phyloP scores from a whole-genome alignment of 805 yeast species.

The Lipomyces orientalis region DNA sequence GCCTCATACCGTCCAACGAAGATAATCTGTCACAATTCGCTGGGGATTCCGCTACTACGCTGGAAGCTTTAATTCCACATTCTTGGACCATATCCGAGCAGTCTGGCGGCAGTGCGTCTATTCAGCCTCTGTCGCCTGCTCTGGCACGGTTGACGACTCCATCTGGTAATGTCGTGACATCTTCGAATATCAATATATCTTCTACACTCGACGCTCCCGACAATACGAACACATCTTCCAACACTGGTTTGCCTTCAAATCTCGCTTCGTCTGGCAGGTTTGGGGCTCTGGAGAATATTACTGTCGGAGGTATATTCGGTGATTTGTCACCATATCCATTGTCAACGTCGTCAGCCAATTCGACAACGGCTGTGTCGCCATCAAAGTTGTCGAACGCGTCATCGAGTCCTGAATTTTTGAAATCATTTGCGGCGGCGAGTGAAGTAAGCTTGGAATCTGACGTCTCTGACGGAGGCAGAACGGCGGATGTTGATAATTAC shows the following conservation, averaged over 20 bases:
- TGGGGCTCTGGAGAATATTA: neutral
- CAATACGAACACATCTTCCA: neutral
- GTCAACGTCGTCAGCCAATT: neutral
- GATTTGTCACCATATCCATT: neutral
- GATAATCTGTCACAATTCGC: neutral
- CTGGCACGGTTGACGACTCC: neutral
- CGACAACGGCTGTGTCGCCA: slow-evolving; percentile 10
- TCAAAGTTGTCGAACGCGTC: neutral
- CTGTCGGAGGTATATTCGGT: neutral
- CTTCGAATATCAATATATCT: neutral
- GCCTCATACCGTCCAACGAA: slow-evolving; percentile 1
- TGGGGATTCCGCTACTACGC: neutral
- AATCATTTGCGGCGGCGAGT: neutral
- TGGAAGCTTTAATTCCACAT: slow-evolving; percentile 9
- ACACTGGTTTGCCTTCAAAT: neutral
- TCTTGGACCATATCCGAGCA: slow-evolving; percentile 5
- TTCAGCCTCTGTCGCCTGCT: neutral
- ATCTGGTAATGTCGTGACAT: neutral
- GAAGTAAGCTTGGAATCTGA: neutral
- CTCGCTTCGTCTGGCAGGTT: neutral
- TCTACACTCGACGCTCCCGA: neutral
- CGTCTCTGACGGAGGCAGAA: neutral
- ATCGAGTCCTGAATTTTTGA: neutral
- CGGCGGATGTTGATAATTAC: neutral
- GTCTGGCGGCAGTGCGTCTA: neutral